Base-by-base conservation (phyloP, 768 basidiomycete species). In the Pleurotus tuoliensis region DNA sequence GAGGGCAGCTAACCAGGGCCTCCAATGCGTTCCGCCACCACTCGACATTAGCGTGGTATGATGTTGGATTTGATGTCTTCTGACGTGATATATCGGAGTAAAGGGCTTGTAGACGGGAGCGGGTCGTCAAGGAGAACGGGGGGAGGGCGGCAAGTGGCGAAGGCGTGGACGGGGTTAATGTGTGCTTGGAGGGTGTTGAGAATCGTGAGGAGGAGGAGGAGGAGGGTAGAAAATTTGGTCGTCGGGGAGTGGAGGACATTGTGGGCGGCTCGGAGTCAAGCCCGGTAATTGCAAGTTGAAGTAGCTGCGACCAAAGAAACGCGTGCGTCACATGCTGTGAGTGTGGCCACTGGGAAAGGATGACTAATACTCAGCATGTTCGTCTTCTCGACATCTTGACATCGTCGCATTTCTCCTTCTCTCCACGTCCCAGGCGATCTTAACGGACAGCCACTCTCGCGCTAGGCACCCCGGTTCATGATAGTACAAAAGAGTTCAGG, bases 61-160 rank as follows among this genome's bases (percentile, higher is more conserved):
- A 86, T 1, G 87, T 80, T 0, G 92, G 89, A 68, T 98, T 95
- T 1, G 92, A 88, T 47, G 83, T 75, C 63, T 88, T 91, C 71
- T 95, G 92, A 11, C 84, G 77, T 0, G 90, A 84, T 56, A 95
- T 85, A 65, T 95, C 93, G 6, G 94, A 89, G 71, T 95, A 98
- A 5, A 98, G 76, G 0, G 93, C 83, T 59, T 89, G 85, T 0
- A 92, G 75, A 6, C 90, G 84, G 20, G 80, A 72, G 1, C 69
- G 66, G 0, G 84, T 80, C 2, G 79, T 74, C 0, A 73, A 71
- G 7, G 71, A 66, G 60, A 79, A 86, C 22, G 84, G 76, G 5
- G 76, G 69, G 11, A 82, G 71, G 5, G 72, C 61, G 25, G 62
- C 61, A 47, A 63, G 60, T 37, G 56, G 54, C 25, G 16, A 60